phyloP scores from a whole-genome alignment of 2,329 filamentous ascomycete genomes.

The Ophiosphaerella narmari region DNA sequence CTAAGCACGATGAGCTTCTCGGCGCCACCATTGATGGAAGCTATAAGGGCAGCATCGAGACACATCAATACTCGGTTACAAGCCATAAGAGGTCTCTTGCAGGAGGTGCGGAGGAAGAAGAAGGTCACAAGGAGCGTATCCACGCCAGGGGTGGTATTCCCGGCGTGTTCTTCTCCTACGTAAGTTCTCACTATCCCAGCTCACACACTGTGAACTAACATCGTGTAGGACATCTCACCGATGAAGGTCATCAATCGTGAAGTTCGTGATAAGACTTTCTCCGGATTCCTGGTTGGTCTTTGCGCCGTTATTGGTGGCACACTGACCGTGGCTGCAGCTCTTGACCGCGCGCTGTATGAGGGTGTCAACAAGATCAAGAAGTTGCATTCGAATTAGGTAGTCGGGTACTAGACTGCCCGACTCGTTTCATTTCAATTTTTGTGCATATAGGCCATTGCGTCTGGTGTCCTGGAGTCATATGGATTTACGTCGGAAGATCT shows the following conservation, averaged over 20 bases:
- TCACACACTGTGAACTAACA: conserved; percentile 10
- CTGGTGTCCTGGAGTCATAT: background rate
- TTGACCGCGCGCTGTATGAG: conserved; percentile 91
- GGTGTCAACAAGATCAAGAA: conserved; percentile 85
- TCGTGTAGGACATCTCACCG: conserved; percentile 85
- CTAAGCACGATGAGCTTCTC: conserved; percentile 58
- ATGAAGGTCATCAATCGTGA: conserved; percentile 99
- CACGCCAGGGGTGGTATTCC: conserved; percentile 92
- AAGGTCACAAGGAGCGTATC: conserved; percentile 88
- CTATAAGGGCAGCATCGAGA: conserved; percentile 89
- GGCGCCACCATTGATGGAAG: conserved; percentile 45
- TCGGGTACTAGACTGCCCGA: background rate
- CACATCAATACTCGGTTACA: conserved; percentile 97
- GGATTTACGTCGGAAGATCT: no score
- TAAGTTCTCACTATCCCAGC: conserved; percentile 55
- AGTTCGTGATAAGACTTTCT: conserved; percentile 83
- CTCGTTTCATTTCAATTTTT: background rate
- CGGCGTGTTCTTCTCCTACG: conserved; percentile 97
- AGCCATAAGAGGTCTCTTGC: conserved; percentile 88
- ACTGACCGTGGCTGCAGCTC: conserved; percentile 88
- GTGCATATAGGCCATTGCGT: conserved; percentile 5
- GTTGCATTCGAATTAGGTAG: conserved; percentile 64
- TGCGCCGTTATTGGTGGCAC: conserved; percentile 96
- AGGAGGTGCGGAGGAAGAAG: conserved; percentile 81
- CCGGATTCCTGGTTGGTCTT: conserved; percentile 88